Conservation (phyloP, 2,329 filamentous ascomycete genomes). For the Lasiodiplodia sp. region DNA sequence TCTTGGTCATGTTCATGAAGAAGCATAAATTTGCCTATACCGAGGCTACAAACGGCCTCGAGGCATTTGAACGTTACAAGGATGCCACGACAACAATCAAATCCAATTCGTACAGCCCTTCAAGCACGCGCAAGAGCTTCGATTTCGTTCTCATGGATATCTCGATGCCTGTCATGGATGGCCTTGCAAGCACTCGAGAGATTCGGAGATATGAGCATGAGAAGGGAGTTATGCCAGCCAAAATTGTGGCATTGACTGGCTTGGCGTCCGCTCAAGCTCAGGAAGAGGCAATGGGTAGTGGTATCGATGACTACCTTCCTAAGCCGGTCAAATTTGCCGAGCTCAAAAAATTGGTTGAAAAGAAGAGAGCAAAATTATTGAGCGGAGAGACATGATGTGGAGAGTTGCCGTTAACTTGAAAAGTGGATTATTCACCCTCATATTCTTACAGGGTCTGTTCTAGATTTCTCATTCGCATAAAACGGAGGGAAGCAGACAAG, state of each 20-base stretch:
- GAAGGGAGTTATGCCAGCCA: conserved; percentile 50
- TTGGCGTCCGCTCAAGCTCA: conserved; percentile 59
- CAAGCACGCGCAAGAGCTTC: conserved; percentile 32
- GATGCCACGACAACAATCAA: conserved; percentile 10
- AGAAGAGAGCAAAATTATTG: conserved; percentile 1
- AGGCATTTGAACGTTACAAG: conserved; percentile 46
- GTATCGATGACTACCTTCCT: conserved; percentile 63
- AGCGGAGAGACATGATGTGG: neutral
- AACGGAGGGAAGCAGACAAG: neutral
- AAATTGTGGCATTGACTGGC: conserved; percentile 62
- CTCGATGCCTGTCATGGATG: conserved; percentile 65
- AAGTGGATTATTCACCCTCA: neutral
- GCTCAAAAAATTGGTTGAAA: conserved; percentile 49
- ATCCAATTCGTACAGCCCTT: neutral
- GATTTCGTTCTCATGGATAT: conserved; percentile 57
- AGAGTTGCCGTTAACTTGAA: neutral
- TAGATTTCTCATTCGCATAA: neutral
- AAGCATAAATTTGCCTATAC: conserved; percentile 45
- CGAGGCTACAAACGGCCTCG: conserved; percentile 46
- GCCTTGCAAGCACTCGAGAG: conserved; percentile 56
- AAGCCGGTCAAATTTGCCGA: conserved; percentile 59
- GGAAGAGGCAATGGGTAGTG: conserved; percentile 60
- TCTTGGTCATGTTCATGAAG: conserved; percentile 46
- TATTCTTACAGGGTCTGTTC: neutral
- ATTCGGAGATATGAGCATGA: conserved; percentile 59